Evolutionary conservation across 768 basidiomycete genomes (phyloP), one percentile per base, ranked within the genome.

Genomic region (Cystofilobasidium ferigula): DNA sequence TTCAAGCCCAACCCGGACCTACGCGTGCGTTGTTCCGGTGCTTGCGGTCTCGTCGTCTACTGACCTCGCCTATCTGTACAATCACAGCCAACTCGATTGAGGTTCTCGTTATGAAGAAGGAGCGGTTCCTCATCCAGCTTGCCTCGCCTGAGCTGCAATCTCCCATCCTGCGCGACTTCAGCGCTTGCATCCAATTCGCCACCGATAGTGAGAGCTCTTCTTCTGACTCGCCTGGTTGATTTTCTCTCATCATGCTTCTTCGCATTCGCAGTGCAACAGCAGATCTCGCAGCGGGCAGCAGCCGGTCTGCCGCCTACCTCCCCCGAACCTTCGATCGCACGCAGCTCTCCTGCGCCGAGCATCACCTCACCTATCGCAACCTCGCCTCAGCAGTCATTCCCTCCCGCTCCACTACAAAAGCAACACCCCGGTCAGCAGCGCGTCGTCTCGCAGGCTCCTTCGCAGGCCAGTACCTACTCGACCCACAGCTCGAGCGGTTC

Each of bases 31-130:
- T 5, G 30, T 36, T 30, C 26, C 40, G 2, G 4, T 51, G 20
- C 10, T 26, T 47, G 9, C 26, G 6, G 2, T 59, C 34, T n/a
- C 34, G 9, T 28, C 18, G 30, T n/a, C n/a, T n/a, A 36, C 12
- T 26, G n/a, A 38, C 36, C 30, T n/a, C 34, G 32, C 35, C 40
- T 47, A 24, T 14, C 57, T 24, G 9, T 69, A 24, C 18, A 26
- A 40, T 40, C 68, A 61, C 71, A 93, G 89, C 84, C 32, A 85
- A 83, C 71, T 82, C 82, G 10, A 71, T 98, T 45, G 83, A 86
- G 62, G 80, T 98, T 8, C 82, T 82, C 47, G 83, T 99, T 69
- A 85, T 99, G 86, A 80, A 84, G 69, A 94, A 92, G 77, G 95
- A 98, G 76, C 84, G 81, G 7, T 75, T 99, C 59, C 80, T 92